Base-by-base conservation (phyloP, 148 eudicot genomes). In the Rhododendron henanense region DNA sequence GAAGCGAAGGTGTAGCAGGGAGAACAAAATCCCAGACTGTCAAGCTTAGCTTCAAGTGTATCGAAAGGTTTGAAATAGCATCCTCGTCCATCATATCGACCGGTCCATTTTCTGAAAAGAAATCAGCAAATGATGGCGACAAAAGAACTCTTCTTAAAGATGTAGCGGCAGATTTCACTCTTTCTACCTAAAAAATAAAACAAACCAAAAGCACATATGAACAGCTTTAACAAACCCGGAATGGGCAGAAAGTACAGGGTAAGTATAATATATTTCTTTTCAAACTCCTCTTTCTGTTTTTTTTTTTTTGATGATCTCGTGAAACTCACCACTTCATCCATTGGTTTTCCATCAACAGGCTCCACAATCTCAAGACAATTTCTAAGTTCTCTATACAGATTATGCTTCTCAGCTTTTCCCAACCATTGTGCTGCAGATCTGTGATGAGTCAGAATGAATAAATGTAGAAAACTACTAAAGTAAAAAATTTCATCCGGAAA, bases 31-130 rank as follows among this genome's bases (percentile, higher is more conserved):
- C 98, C 99, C 99, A 97, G 48, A 97, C 95, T 65, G 98, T 95
- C 93, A 97, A 85, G 87, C 88, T 90, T 83, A 97, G 77, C 91
- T 97, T 97, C 88, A 97, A 85, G 33, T 93, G 92, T 84, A 95
- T 88, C 48, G 98, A 94, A 74, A 86, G 93, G 87, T 82, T 91
- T 50, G 93, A 92, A 78, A 90, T 86, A 85, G 93, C 91, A 92
- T 95, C 98, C 90, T 95, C 98, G 55, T 95, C 99, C 99, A 95
- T 96, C 99, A 94, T 91, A 90, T 97, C 98, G 59, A 87, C 87
- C 71, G 93, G 78, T 33, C 95, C 98, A 89, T 93, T 93, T 85
- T 95, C 99, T 87, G 93, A 90, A 87, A 86, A 84, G 83, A 91
- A 89, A 88, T 93, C 98, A 85, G 96, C 91, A 93, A 95, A 97